Conservation (phyloP, 768 basidiomycete genomes). For the Candolleomyces efflorescens region DNA sequence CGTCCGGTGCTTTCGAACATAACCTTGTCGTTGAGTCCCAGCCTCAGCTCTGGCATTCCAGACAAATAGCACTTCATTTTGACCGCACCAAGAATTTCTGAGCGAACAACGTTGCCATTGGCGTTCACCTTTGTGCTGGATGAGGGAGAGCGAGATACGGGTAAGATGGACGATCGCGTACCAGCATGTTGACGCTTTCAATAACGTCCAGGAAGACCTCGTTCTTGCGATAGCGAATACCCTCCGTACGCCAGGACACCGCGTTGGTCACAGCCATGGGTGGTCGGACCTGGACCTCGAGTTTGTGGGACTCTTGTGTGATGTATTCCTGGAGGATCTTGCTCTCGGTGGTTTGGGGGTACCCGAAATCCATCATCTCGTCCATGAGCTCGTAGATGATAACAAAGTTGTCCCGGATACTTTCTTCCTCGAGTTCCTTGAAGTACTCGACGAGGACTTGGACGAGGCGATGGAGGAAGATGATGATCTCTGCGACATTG, state of each 20-base stretch:
- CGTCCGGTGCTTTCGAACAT: constrained; percentile 99
- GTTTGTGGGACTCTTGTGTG: constrained; percentile 97
- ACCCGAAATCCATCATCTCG: constrained; percentile 99
- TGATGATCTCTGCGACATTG: constrained; percentile 93
- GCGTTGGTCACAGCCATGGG: constrained; percentile 98
- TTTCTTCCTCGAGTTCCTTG: constrained; percentile 99
- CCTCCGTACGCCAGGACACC: constrained; percentile 97
- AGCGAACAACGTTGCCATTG: constrained; percentile 93
- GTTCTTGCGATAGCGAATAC: constrained; percentile 96
- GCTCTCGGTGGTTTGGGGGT: constrained; percentile 97
- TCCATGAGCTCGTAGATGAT: constrained; percentile 99
- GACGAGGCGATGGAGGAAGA: constrained; percentile 91
- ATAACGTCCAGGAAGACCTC: constrained; percentile 99
- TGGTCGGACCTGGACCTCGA: constrained; percentile 88
- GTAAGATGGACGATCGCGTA: constrained; percentile 31
- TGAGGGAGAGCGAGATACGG: background rate
- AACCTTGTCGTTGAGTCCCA: constrained; percentile 98
- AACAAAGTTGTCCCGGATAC: constrained; percentile 98
- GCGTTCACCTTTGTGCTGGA: constrained; percentile 73
- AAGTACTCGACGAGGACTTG: constrained; percentile 97
- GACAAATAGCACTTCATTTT: constrained; percentile 99
- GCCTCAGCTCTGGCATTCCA: constrained; percentile 96
- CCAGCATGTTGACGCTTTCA: constrained; percentile 94
- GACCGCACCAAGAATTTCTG: constrained; percentile 96
- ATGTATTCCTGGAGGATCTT: constrained; percentile 99